Evolutionary conservation across 768 basidiomycete genomes (phyloP).

Genomic region (Pulveroboletus frians): DNA sequence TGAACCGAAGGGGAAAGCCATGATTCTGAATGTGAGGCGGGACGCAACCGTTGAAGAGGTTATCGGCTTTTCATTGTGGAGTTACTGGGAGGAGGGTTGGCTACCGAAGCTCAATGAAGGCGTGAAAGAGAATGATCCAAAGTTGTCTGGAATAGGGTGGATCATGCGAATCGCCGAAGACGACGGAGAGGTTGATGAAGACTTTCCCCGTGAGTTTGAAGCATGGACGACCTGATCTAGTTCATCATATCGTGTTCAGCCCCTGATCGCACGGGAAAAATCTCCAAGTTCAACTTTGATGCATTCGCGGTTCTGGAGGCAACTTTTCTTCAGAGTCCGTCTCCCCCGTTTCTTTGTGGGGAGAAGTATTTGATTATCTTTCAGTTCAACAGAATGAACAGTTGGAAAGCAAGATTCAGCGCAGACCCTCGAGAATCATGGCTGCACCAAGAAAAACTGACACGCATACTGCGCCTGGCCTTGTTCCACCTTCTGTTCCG

Average conservation of each 20-base stretch:
- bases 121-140: conserved; percentile 55
- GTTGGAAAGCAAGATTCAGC: conserved; percentile 74
- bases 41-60: conserved; percentile 95
- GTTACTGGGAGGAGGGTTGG: conserved; percentile 89
- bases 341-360: neutral
- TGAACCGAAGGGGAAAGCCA: conserved; percentile 53
- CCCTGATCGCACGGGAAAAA: conserved; percentile 80
- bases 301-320: conserved; percentile 88
- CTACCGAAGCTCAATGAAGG: conserved; percentile 72
- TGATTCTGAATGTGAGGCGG: conserved; percentile 72
- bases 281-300: conserved; percentile 84
- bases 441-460: conserved; percentile 57
- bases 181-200: conserved; percentile 97
- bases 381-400: conserved; percentile 72
- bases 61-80: conserved; percentile 87
- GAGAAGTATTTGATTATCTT: neutral
- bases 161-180: conserved; percentile 90
- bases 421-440: conserved; percentile 66
- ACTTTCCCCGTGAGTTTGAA: conserved; percentile 83
- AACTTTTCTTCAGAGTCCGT: conserved; percentile 59
- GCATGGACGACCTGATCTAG: neutral
- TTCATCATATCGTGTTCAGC: conserved; percentile 44
- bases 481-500: conserved; percentile 35
- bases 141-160: conserved; percentile 83
- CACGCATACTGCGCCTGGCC: conserved; percentile 35